Percentiles rank a stretch among this genome's conserved stretches.
Conservation (phyloP, 1,139 yeast genomes). For the Yamadazyma friedrichii region DNA sequence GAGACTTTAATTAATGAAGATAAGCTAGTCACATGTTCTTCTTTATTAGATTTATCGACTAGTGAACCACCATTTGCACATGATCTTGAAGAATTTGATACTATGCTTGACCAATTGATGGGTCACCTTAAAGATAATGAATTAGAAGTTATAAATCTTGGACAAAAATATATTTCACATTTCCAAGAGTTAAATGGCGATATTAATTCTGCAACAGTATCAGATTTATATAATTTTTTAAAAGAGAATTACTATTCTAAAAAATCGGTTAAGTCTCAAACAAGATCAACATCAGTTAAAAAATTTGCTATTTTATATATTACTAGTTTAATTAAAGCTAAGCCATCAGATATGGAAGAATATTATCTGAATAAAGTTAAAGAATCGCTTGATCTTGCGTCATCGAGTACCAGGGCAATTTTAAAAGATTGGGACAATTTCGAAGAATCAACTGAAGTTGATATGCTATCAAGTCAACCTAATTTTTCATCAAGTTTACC, state of each 20-base stretch:
- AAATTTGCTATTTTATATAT: constrained; percentile 23
- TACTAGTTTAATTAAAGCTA: constrained; percentile 25
- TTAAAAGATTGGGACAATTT: constrained; percentile 28
- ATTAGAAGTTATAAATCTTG: constrained; percentile 17
- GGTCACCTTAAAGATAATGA: constrained; percentile 31
- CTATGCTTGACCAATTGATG: constrained; percentile 49
- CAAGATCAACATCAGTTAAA: constrained; percentile 15
- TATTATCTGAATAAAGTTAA: constrained; percentile 13
- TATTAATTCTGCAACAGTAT: constrained; percentile 5
- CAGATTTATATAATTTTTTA: constrained; percentile 10
- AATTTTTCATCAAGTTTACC: constrained; percentile 4
- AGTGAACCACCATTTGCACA: constrained; percentile 16
- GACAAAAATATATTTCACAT: constrained; percentile 2
- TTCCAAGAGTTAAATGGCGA: not conserved
- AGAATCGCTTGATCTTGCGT: constrained; percentile 15
- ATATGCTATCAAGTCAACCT: constrained; percentile 1
- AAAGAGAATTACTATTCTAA: constrained; percentile 10
- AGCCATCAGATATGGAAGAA: constrained; percentile 12
- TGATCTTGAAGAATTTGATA: constrained; percentile 44
- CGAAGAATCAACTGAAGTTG: constrained; percentile 7
- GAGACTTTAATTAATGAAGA: not conserved
- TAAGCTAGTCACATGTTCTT: constrained; percentile 7
- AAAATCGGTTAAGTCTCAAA: constrained; percentile 13
- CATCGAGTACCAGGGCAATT: constrained; percentile 22
- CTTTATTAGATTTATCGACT: constrained; percentile 12